Percentiles rank a stretch among this genome's conserved stretches.
Conservation (phyloP, 257 asterid species). For the Catharanthus roseus region DNA sequence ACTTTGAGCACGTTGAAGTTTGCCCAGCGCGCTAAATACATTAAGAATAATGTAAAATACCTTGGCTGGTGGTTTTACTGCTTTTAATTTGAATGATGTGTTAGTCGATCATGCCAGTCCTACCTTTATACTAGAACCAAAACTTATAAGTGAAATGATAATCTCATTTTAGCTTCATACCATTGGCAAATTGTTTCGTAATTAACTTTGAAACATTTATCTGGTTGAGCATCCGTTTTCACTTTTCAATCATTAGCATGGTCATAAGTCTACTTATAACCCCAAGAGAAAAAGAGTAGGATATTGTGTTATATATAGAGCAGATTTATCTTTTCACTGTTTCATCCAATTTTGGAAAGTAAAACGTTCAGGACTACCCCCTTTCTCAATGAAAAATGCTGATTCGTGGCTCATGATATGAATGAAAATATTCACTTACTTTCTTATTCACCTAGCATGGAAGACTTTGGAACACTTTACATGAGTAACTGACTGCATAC, state of each 20-base stretch:
- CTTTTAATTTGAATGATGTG: not conserved
- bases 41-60: conserved; percentile 62
- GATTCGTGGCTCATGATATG: not conserved
- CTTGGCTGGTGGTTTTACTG: not conserved
- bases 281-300: not conserved
- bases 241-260: not conserved
- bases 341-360: not conserved
- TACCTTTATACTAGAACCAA: not conserved
- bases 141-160: not conserved
- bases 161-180: not conserved
- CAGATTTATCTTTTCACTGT: not conserved
- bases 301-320: not conserved
- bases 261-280: not conserved
- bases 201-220: not conserved
- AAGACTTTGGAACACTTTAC: not conserved
- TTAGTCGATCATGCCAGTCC: not conserved
- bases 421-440: not conserved
- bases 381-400: not conserved
- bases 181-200: not conserved
- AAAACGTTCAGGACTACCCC: not conserved
- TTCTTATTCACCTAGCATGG: not conserved
- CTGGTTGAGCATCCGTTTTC: not conserved
- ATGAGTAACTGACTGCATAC: not conserved
- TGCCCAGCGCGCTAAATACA: conserved; percentile 86
- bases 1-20: conserved; percentile 85